Base-by-base conservation (phyloP, 495 filamentous ascomycete genomes). In the Talaromyces adpressus region DNA sequence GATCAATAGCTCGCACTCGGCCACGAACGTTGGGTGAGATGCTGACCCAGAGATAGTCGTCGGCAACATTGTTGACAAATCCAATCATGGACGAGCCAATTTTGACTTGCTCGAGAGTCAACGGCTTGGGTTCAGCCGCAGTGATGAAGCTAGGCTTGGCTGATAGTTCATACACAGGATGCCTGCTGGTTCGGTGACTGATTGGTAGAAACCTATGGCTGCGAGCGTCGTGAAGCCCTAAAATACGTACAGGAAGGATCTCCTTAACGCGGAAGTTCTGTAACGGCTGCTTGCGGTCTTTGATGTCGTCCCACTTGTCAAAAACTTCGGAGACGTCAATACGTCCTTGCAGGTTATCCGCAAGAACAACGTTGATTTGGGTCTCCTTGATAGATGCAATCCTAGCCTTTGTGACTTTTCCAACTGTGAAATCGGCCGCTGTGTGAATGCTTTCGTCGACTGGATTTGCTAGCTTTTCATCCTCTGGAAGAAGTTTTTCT, bases 131-230 rank as follows among this genome's bases (percentile, higher is more conserved):
- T 54, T 87, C 81, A 20, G 71, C 74, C 6, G 82, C 73, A 45
- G 80, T 74, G 57, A 90, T 64, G 70, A 87, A 84, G 67, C 83
- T 87, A 30, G 85, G 84, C 71, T 92, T 97, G 8, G 91, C 84
- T n/a, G 93, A 91, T 16, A 98, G 82, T 71, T 98, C 94, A 62
- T 92, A 92, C 5, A 96, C 89, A 0, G 91, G 84, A 61, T 80
- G 80, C 68, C 91, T 92, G 59, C 85, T 86, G 41, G 83, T 83
- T 60, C 91, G 84, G 74, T 98, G 93, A 53, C 87, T 87, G 68
- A 98, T 93, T 22, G 94, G 91, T 45, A 98, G 83, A 76, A 93
- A 98, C 41, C 89, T 88, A 73, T 96, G 90, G 67, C 91, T 96
- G 63, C 87, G 86, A 47, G 91, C 89, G 78, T 97, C 91, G 69